phyloP scores from a whole-genome alignment of 2,329 filamentous ascomycete genomes.

The Fusarium illudens region DNA sequence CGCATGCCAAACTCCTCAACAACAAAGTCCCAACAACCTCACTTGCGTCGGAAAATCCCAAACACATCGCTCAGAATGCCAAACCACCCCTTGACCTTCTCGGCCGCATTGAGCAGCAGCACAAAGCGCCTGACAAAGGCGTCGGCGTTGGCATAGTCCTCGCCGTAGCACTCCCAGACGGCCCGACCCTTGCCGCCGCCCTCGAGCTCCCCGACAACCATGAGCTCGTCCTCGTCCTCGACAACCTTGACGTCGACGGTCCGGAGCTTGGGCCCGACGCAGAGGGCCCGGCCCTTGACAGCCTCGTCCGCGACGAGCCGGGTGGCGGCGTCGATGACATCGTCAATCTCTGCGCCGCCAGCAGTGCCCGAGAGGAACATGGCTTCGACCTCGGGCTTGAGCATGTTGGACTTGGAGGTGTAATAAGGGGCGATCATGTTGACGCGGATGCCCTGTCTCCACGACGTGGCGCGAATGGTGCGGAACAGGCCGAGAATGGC shows the following conservation, averaged over 20 bases:
- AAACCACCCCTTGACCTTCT: constrained; percentile 61
- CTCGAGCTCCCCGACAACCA: constrained; percentile 45
- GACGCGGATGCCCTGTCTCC: constrained; percentile 61
- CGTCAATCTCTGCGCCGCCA: constrained; percentile 60
- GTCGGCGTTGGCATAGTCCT: constrained; percentile 66
- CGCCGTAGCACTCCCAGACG: constrained; percentile 68
- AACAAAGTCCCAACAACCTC: neutral
- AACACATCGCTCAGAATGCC: constrained; percentile 52
- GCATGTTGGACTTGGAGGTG: constrained; percentile 63
- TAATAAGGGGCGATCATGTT: constrained; percentile 76
- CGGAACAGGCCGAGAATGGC: constrained; percentile 72
- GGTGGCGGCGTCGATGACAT: constrained; percentile 71
- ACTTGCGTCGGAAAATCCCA: constrained; percentile 37
- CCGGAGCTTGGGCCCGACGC: constrained; percentile 63
- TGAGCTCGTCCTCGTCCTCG: constrained; percentile 47
- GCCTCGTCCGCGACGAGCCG: constrained; percentile 66
- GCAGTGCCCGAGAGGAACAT: constrained; percentile 62
- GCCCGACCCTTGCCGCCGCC: constrained; percentile 53
- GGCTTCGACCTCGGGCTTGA: constrained; percentile 58
- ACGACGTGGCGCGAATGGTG: constrained; percentile 60
- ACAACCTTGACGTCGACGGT: constrained; percentile 24
- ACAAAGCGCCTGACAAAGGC: constrained; percentile 64
- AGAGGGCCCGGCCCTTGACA: constrained; percentile 65
- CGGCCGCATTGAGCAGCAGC: constrained; percentile 60
- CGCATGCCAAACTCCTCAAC: neutral